Percentiles rank a stretch among this genome's conserved stretches.
phyloP scores from a whole-genome alignment of 2,329 filamentous ascomycete species.

The Setomelanomma holmii region DNA sequence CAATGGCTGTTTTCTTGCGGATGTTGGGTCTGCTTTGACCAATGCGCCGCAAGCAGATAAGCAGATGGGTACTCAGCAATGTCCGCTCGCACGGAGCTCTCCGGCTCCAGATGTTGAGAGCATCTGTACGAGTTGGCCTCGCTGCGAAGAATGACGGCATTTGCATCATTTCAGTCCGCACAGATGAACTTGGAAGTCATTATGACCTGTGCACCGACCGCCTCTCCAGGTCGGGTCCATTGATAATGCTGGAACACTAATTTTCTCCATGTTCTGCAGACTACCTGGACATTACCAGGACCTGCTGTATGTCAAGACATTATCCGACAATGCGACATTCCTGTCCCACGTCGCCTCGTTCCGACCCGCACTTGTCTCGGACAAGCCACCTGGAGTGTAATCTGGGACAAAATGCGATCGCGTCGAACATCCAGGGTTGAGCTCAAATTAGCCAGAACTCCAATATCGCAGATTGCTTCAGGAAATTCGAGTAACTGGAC shows the following conservation, averaged over 20 bases:
- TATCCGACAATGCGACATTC: neutral
- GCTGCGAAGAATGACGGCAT: too few relatives aligned
- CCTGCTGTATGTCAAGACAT: neutral
- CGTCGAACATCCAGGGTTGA: neutral
- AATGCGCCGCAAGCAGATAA: slow-evolving; percentile 5
- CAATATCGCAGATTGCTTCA: slow-evolving; percentile 10
- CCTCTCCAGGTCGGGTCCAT: too few relatives aligned
- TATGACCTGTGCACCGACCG: too few relatives aligned
- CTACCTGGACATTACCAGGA: neutral
- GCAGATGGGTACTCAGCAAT: neutral
- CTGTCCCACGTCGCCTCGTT: slow-evolving; percentile 9
- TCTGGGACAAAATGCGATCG: neutral
- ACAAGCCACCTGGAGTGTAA: neutral
- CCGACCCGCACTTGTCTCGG: slow-evolving; percentile 11
- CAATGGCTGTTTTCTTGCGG: neutral
- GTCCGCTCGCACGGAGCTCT: neutral
- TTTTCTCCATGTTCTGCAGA: neutral
- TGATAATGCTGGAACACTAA: neutral
- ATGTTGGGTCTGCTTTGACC: slow-evolving; percentile 2
- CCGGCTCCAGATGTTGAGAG: neutral
- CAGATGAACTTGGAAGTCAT: too few relatives aligned
- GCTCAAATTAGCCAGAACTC: slow-evolving; percentile 13
- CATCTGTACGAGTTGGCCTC: neutral
- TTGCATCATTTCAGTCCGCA: too few relatives aligned
- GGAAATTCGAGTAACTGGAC: slow-evolving; percentile 5